These are phyloP conservation scores for Phyllosticta paracitricarpa DNA, from an alignment of 2,329 filamentous ascomycete species.

Conservation along the genomic window DNA sequence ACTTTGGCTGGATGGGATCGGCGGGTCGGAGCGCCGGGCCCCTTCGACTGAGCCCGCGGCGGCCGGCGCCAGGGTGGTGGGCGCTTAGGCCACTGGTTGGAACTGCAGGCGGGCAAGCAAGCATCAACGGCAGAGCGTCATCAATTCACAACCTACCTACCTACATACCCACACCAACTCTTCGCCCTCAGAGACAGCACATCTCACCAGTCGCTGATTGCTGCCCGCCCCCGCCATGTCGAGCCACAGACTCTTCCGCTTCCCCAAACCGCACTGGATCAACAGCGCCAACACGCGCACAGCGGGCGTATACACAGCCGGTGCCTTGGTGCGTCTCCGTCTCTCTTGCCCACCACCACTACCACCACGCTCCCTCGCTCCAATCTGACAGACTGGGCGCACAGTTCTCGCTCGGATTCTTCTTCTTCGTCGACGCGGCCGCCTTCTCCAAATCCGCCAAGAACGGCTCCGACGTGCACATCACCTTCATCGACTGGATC, in stretches of 20 bases:
- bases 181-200: no score
- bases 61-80: not conserved
- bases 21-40: not conserved
- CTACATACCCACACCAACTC: not conserved
- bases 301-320: conserved; percentile 55
- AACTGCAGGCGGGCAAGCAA: not conserved
- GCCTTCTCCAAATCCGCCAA: conserved; percentile 51
- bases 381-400: conserved; percentile 2
- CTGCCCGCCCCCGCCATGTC: conserved; percentile 25
- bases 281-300: conserved; percentile 55
- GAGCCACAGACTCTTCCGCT: conserved; percentile 53
- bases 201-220: not conserved
- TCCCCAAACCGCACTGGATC: conserved; percentile 56
- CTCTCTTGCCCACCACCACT: not conserved
- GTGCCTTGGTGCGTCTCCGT: conserved; percentile 48
- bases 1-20: not conserved
- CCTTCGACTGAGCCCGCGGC: not conserved
- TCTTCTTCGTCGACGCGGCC: conserved; percentile 58
- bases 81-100: not conserved
- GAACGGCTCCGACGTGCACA: conserved; percentile 53
- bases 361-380: not conserved
- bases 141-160: not conserved
- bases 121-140: conserved; percentile 2
- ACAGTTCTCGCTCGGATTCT: conserved; percentile 61
- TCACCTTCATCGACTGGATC: conserved; percentile 65